These are phyloP conservation scores for Globisporangium solare DNA, from an alignment of 352 stramenopile genomes.

Conservation along the genomic window DNA sequence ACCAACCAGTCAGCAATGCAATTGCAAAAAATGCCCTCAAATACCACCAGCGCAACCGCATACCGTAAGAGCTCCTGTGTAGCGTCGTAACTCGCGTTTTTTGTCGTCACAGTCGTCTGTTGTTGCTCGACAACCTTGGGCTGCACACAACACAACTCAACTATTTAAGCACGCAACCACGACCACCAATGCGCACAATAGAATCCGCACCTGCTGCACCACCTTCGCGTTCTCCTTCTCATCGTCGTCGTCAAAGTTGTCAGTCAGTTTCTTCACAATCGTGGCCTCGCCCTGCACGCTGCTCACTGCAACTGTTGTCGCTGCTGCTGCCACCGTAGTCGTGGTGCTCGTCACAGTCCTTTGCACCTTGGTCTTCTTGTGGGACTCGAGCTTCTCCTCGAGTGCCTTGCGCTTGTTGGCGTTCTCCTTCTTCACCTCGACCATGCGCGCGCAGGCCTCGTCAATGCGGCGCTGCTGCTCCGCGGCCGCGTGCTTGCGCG, in stretches of 20 bases:
- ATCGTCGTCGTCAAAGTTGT: slow-evolving; percentile 1
- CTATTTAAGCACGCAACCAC: neutral
- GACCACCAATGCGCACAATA: neutral
- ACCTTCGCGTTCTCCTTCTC: slow-evolving; percentile 6
- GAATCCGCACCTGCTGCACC: slow-evolving; percentile 7
- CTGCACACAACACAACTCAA: slow-evolving; percentile 1
- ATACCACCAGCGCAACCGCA: neutral
- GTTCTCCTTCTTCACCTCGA: slow-evolving; percentile 43
- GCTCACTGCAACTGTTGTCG: neutral
- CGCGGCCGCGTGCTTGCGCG: slow-evolving; percentile 46
- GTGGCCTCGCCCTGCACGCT: neutral
- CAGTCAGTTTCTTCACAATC: neutral
- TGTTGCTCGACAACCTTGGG: slow-evolving; percentile 8
- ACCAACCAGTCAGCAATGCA: no score
- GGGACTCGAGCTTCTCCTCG: slow-evolving; percentile 35
- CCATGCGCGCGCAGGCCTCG: slow-evolving; percentile 47
- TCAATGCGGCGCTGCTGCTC: slow-evolving; percentile 74
- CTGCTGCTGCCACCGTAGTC: slow-evolving; percentile 15
- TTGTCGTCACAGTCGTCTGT: neutral
- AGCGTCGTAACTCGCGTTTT: slow-evolving; percentile 15
- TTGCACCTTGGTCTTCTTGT: slow-evolving; percentile 38
- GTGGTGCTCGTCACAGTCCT: slow-evolving; percentile 37
- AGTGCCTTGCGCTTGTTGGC: slow-evolving; percentile 56
- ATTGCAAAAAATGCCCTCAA: neutral
- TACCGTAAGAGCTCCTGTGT: slow-evolving; percentile 33